Evolutionary conservation across 2,329 filamentous ascomycete species (phyloP).

Genomic region (Fusarium sp.): DNA sequence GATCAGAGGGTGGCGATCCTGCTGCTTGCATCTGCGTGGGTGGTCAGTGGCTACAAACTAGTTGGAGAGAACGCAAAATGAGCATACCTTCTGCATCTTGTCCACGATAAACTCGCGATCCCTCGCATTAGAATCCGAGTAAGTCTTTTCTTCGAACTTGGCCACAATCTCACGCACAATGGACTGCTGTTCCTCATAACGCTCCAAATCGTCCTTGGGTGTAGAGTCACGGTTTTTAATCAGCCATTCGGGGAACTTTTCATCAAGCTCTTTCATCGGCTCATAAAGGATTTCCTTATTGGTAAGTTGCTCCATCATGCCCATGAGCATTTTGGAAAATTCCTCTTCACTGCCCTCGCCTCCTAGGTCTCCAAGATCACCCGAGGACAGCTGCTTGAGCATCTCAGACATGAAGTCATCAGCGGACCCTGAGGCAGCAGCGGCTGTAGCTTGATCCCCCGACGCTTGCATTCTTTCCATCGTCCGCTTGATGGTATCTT

Average conservation of each 20-base stretch:
- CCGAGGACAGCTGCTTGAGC: conserved; percentile 81
- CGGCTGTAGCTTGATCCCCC: conserved; percentile 85
- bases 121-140: conserved; percentile 82
- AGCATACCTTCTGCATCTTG: conserved; percentile 91
- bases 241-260: conserved; percentile 93
- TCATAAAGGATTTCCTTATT: conserved; percentile 99
- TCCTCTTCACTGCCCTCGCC: conserved; percentile 78
- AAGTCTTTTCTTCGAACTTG: conserved; percentile 86
- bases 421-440: conserved; percentile 72
- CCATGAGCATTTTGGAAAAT: conserved; percentile 93
- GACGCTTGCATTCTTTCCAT: conserved; percentile 97
- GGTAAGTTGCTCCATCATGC: conserved; percentile 99
- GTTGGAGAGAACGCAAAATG: neutral
- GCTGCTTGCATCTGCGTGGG: conserved; percentile 88
- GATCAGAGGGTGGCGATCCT: conserved; percentile 88
- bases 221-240: conserved; percentile 77
- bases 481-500: conserved; percentile 90
- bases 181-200: conserved; percentile 83
- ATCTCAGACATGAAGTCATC: conserved; percentile 93
- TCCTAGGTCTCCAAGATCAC: conserved; percentile 67
- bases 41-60: conserved; percentile 5
- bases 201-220: conserved; percentile 76
- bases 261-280: conserved; percentile 96
- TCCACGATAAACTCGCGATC: conserved; percentile 96
- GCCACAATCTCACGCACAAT: conserved; percentile 87